phyloP scores from a whole-genome alignment of 2,329 filamentous ascomycete genomes.

The Alternaria sp. region DNA sequence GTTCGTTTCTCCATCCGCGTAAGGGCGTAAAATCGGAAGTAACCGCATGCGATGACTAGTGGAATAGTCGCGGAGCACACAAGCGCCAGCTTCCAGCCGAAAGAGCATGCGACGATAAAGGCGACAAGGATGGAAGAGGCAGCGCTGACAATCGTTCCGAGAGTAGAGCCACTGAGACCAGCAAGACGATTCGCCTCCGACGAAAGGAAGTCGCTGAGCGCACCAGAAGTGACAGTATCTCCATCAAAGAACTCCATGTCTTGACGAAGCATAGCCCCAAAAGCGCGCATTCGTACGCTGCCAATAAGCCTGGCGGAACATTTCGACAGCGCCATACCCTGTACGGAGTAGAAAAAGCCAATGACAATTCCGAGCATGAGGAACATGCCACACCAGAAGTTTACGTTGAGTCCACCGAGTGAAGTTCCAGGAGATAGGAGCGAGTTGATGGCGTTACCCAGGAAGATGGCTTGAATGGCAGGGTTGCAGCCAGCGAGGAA shows the following conservation, averaged over 20 bases:
- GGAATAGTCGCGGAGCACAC: slow-evolving; percentile 84
- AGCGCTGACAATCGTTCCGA: slow-evolving; percentile 86
- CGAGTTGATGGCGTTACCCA: slow-evolving; percentile 84
- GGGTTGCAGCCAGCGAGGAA: slow-evolving; percentile 49
- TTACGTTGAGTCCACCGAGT: slow-evolving; percentile 73
- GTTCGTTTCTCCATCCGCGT: slow-evolving; percentile 80
- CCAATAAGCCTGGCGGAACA: slow-evolving; percentile 70
- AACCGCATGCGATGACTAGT: slow-evolving; percentile 79
- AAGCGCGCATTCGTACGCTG: slow-evolving; percentile 81
- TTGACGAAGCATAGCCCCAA: slow-evolving; percentile 81
- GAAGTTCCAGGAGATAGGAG: slow-evolving; percentile 66
- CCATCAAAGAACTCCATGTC: slow-evolving; percentile 92
- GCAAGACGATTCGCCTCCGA: slow-evolving; percentile 89
- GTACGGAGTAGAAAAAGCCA: slow-evolving; percentile 39
- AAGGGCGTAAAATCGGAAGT: slow-evolving; percentile 88
- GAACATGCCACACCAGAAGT: slow-evolving; percentile 54
- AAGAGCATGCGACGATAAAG: slow-evolving; percentile 71
- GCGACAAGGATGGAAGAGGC: slow-evolving; percentile 79
- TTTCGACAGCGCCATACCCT: slow-evolving; percentile 66
- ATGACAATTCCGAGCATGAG: slow-evolving; percentile 45
- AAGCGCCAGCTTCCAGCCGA: slow-evolving; percentile 88
- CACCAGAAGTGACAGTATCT: slow-evolving; percentile 89
- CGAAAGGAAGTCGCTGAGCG: slow-evolving; percentile 72
- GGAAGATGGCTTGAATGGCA: slow-evolving; percentile 70
- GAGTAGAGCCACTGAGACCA: slow-evolving; percentile 84